These are phyloP conservation scores for Leptodermis oblonga DNA, from an alignment of 257 asterid genomes.

Conservation along the genomic window DNA sequence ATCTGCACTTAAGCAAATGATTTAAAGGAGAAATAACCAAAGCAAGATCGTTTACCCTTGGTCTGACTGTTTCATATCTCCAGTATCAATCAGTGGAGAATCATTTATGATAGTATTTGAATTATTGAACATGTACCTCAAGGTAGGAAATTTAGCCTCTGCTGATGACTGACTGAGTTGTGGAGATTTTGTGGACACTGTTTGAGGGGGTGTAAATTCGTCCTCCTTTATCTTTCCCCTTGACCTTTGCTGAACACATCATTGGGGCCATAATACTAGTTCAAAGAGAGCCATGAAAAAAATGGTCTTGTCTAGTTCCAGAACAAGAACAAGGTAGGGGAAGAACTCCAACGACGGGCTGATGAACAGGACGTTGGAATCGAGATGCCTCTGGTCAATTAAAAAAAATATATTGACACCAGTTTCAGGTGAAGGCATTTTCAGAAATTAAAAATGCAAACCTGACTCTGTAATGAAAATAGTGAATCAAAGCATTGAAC, in stretches of 20 bases:
- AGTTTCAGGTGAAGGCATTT: neutral
- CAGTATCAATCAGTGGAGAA: slow-evolving; percentile 79
- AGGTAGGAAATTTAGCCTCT: too few relatives aligned
- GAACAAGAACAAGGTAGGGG: slow-evolving; percentile 74
- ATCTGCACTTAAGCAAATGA: neutral
- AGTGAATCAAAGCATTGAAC: neutral
- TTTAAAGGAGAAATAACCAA: neutral
- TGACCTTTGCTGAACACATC: too few relatives aligned
- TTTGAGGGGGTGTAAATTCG: too few relatives aligned
- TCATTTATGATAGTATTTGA: slow-evolving; percentile 59
- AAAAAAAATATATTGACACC: slow-evolving; percentile 9
- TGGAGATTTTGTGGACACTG: too few relatives aligned
- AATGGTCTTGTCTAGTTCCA: slow-evolving; percentile 86
- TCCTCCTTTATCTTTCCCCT: too few relatives aligned
- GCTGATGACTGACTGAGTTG: too few relatives aligned
- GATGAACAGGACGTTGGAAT: slow-evolving; percentile 40
- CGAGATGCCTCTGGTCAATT: slow-evolving; percentile 54
- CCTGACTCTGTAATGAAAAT: neutral
- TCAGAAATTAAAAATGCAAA: neutral
- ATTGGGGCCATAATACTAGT: too few relatives aligned
- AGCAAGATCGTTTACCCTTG: slow-evolving; percentile 50
- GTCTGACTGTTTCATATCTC: slow-evolving; percentile 49
- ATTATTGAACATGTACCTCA: too few relatives aligned
- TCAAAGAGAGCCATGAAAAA: too few relatives aligned
- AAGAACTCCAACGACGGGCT: slow-evolving; percentile 75